A percentile compares a stretch with the other conserved stretches of the same genome.
Conservation (phyloP, 148 eudicot species). For the Camellia lanceoleosa region DNA sequence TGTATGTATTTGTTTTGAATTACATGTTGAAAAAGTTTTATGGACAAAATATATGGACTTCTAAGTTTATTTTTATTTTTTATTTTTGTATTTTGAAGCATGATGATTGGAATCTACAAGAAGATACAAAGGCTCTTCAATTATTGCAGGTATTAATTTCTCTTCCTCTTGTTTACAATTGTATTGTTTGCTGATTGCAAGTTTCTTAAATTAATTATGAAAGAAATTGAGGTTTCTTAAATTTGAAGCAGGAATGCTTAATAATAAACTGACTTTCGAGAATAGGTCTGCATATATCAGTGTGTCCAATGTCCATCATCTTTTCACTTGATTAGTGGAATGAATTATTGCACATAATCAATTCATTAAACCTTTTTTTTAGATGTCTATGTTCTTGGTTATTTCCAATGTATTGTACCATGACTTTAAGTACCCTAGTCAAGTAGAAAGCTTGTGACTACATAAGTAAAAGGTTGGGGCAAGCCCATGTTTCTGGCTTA, state of each 20-base stretch:
- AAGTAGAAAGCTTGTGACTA: no score
- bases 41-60: neutral
- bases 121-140: constrained; percentile 74
- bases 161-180: constrained; percentile 9
- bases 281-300: neutral
- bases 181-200: neutral
- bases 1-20: neutral
- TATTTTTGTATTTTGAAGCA: constrained; percentile 43
- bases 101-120: constrained; percentile 62
- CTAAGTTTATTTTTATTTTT: neutral
- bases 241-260: neutral
- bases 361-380: neutral
- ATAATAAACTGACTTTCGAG: neutral
- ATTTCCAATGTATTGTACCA: neutral
- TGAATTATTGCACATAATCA: neutral
- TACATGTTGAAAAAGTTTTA: neutral
- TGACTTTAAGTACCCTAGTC: no score
- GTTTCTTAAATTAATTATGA: neutral
- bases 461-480: neutral
- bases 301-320: neutral
- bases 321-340: neutral
- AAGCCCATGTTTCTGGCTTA: neutral
- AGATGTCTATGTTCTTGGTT: neutral
- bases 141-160: constrained; percentile 47
- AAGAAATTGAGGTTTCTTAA: neutral